phyloP scores from a whole-genome alignment of 257 asterid species.

The Datura wrightii region DNA sequence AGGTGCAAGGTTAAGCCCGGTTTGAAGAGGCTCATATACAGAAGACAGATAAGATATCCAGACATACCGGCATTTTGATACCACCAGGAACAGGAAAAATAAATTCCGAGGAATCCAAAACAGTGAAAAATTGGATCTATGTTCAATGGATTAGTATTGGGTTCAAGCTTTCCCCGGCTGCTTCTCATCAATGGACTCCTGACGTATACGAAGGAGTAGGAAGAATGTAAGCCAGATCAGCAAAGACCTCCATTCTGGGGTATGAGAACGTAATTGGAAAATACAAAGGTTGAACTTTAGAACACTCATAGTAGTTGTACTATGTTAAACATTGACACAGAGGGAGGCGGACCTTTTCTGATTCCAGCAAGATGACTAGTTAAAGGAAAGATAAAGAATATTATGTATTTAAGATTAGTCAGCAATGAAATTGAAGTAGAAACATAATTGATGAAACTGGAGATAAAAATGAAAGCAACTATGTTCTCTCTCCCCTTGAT shows the following conservation, averaged over 20 bases:
- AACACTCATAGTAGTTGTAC: constrained; percentile 6
- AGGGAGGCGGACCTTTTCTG: not conserved
- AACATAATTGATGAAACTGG: not conserved
- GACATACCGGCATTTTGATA: too few relatives aligned
- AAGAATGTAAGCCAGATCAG: not conserved
- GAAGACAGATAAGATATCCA: too few relatives aligned
- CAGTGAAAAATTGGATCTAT: too few relatives aligned
- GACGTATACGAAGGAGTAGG: not conserved
- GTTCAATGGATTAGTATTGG: too few relatives aligned
- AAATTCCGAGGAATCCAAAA: too few relatives aligned
- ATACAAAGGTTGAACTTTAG: not conserved
- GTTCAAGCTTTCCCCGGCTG: too few relatives aligned
- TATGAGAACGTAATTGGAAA: not conserved
- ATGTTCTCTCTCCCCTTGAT: not conserved
- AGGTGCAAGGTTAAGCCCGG: too few relatives aligned
- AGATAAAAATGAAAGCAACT: not conserved
- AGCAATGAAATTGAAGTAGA: not conserved
- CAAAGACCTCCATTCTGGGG: not conserved
- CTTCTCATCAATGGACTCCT: too few relatives aligned
- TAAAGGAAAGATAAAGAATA: not conserved
- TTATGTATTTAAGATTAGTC: not conserved
- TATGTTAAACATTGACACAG: not conserved
- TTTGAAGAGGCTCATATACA: too few relatives aligned
- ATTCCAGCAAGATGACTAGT: not conserved
- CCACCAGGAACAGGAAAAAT: too few relatives aligned